Evolutionary conservation across 163 green algal genomes (phyloP).

Genomic region (Scenedesmus sp.): DNA sequence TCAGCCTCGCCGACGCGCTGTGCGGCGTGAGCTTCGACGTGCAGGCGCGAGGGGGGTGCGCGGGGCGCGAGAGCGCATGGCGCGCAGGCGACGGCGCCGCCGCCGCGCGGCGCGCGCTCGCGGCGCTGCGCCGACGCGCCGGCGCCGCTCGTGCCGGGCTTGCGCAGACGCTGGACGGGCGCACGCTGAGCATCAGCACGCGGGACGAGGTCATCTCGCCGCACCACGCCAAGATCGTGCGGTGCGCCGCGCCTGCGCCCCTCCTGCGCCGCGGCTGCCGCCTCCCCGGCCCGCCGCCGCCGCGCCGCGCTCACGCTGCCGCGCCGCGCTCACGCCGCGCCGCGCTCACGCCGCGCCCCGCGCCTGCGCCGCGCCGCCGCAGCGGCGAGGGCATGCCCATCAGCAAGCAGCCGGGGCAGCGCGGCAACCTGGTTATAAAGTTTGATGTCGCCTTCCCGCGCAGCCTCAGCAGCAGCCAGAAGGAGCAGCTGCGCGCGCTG

Average conservation of each 20-base stretch:
- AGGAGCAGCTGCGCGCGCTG: constrained; percentile 43
- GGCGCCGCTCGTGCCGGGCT: too few species aligned
- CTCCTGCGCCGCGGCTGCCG: constrained; percentile 35
- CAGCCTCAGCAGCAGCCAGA: constrained; percentile 58
- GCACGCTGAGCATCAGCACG: constrained; percentile 46
- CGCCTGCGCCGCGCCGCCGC: neutral
- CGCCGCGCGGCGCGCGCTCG: too few species aligned
- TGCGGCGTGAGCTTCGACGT: constrained; percentile 62
- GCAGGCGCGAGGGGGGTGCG: too few species aligned
- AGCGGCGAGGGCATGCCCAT: constrained; percentile 90
- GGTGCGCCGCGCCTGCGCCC: constrained; percentile 36
- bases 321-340: neutral
- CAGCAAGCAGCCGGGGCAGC: constrained; percentile 66
- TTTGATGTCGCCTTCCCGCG: constrained; percentile 82
- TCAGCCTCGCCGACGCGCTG: constrained; percentile 64
- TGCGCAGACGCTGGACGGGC: constrained; percentile 66
- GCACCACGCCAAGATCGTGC: constrained; percentile 45
- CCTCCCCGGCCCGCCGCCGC: constrained; percentile 29
- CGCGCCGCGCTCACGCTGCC: neutral
- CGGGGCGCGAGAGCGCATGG: too few species aligned
- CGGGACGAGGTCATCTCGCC: constrained; percentile 54
- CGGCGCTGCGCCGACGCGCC: too few species aligned
- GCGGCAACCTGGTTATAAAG: constrained; percentile 79
- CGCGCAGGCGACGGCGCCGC: too few species aligned
- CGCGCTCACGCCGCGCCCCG: too few species aligned